Evolutionary conservation across 2,329 filamentous ascomycete genomes (phyloP).

Genomic region (Coleophoma crateriformis): DNA sequence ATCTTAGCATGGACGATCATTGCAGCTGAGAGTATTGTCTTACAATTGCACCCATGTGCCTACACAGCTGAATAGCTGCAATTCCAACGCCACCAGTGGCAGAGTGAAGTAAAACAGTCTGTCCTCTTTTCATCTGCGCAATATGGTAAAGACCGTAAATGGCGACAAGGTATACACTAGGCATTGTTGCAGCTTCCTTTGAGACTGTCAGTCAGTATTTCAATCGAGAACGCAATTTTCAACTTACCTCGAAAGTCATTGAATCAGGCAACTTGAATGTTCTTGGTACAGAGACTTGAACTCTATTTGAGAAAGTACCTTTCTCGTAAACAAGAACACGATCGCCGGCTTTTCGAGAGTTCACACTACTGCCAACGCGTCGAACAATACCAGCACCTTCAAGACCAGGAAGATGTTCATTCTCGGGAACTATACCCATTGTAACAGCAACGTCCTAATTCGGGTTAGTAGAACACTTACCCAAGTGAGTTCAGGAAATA

Average conservation of each 20-base stretch:
- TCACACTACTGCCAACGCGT: constrained; percentile 16
- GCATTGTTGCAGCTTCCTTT: constrained; percentile 31
- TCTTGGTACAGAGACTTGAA: constrained; percentile 1
- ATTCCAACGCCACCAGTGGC: constrained; percentile 26
- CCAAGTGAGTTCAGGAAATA: not conserved
- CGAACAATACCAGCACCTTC: constrained; percentile 24
- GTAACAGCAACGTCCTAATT: constrained; percentile 8
- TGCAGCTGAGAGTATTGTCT: too few species aligned
- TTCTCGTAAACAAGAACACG: constrained; percentile 10
- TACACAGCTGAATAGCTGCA: constrained; percentile 23
- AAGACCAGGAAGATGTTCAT: constrained; percentile 7
- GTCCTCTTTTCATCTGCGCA: constrained; percentile 10
- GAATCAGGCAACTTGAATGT: constrained; percentile 29
- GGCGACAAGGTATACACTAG: constrained; percentile 24
- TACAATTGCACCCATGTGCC: constrained; percentile 25
- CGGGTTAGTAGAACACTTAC: not conserved
- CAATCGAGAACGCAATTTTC: too few species aligned
- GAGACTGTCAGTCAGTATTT: not conserved
- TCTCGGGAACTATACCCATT: constrained; percentile 15
- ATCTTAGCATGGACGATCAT: too few species aligned
- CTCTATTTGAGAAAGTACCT: constrained; percentile 6
- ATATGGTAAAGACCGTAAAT: constrained; percentile 9
- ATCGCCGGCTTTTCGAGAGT: constrained; percentile 15
- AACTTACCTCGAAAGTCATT: constrained; percentile 24
- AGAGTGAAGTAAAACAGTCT: constrained; percentile 26